Base-by-base conservation (phyloP, 2,329 filamentous ascomycete genomes). In the Fusarium oligoseptatum region DNA sequence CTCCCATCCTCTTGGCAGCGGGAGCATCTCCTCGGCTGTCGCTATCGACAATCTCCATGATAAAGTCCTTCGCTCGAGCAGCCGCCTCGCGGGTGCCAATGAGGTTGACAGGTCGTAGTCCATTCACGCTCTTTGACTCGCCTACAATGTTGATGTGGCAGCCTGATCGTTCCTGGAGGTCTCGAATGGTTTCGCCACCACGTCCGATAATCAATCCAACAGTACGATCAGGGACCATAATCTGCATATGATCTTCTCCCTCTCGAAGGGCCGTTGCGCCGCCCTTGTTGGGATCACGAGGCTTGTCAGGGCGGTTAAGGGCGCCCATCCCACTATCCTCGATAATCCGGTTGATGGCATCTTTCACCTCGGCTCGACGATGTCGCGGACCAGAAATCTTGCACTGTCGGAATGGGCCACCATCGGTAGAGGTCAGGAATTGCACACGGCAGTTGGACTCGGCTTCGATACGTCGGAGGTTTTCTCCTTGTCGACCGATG, bases 81-180 rank as follows among this genome's bases (percentile, higher is more conserved):
- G 94, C 93, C 62, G 94, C 92, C 78, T 92, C 89, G 48, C 90
- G 90, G 48, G 92, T 92, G 68, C 95, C 95, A 76, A 97, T 97
- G 58, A 98, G 88, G 81, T 98, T 98, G 73, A 98, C 95, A 32
- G 95, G 95, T 60, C 95, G 92, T 71, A 97, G 87, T 52, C 95
- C 95, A 80, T 97, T 97, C 76, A 97, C 90, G 80, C 94, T 97
- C 88, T 97, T 97, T 76, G 94, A 94, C 84, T 98, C 95, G 78
- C 94, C 94, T 45, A 97, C 94, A 79, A 98, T 98, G 83, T 98
- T 98, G 82, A 98, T 95, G 82, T 98, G 95, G 82, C 95, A 98
- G n/a, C 94, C 94, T 78, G 94, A 97, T 72, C 94, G 90, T 82
- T 98, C 95, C 84, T 98, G 95, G 27, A 98, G 87, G 81, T 98